Evolutionary conservation across 2,329 filamentous ascomycete genomes (phyloP).

Genomic region (Lachnellula suecica): DNA sequence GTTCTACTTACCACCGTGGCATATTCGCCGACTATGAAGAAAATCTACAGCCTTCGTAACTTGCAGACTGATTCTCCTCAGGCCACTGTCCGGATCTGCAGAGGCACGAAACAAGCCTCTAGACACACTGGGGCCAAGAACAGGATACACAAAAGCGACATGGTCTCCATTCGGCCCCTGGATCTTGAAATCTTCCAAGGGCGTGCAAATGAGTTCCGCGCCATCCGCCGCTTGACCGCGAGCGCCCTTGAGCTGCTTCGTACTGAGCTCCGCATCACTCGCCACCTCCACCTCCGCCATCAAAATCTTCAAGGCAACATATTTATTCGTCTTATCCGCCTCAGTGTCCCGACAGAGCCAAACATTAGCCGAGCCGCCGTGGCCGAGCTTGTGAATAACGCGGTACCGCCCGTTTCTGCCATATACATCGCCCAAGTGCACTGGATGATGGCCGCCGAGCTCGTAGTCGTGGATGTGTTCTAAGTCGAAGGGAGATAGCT

Average conservation of each 20-base stretch:
- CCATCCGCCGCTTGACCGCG: not conserved
- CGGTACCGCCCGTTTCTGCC: slow-evolving; percentile 28
- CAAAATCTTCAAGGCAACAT: slow-evolving; percentile 14
- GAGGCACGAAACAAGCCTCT: not conserved
- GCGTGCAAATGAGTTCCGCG: slow-evolving; percentile 3
- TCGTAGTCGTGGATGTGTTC: too few species aligned
- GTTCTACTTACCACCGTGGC: slow-evolving; percentile 13
- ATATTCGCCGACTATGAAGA: slow-evolving; percentile 27
- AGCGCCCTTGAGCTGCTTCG: slow-evolving; percentile 6
- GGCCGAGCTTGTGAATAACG: slow-evolving; percentile 40
- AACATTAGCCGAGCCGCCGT: slow-evolving; percentile 40
- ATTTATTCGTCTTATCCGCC: slow-evolving; percentile 3
- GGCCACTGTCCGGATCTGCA: slow-evolving; percentile 1
- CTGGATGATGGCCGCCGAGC: slow-evolving; percentile 27
- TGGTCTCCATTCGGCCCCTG: slow-evolving; percentile 13
- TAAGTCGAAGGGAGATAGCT: too few species aligned
- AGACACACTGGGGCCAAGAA: slow-evolving; percentile 13
- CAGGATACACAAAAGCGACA: slow-evolving; percentile 7
- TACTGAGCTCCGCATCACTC: slow-evolving; percentile 8
- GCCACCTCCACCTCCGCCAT: slow-evolving; percentile 11
- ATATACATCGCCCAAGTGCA: slow-evolving; percentile 23
- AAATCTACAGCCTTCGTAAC: slow-evolving; percentile 24
- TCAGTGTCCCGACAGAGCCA: slow-evolving; percentile 37
- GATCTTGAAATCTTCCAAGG: slow-evolving; percentile 9
- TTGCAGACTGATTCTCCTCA: slow-evolving; percentile 14